Percentiles rank a stretch among this genome's conserved stretches.
Conservation (phyloP, 2,329 filamentous ascomycete genomes). For the Colletotrichum simmondsii region DNA sequence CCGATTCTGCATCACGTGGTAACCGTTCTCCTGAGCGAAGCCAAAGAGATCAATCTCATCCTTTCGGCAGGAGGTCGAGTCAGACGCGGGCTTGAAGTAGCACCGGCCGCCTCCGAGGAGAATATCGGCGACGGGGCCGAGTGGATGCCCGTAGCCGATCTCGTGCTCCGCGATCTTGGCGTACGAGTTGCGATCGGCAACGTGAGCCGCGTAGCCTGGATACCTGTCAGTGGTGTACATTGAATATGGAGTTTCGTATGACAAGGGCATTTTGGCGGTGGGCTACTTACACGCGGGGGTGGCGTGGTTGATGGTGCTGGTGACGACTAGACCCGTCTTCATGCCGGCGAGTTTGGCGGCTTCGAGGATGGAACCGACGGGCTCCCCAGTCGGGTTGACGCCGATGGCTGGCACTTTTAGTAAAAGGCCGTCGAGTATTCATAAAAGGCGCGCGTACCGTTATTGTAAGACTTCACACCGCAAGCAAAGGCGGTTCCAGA, state of each 20-base stretch:
- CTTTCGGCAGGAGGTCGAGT: slow-evolving; percentile 47
- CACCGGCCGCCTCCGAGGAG: slow-evolving; percentile 53
- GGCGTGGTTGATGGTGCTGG: slow-evolving; percentile 50
- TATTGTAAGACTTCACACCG: slow-evolving; percentile 51
- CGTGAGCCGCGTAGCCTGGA: slow-evolving; percentile 46
- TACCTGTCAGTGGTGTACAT: neutral
- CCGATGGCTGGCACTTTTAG: no score
- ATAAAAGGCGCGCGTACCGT: slow-evolving; percentile 22
- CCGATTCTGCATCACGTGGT: slow-evolving; percentile 48
- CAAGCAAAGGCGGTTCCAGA: slow-evolving; percentile 51
- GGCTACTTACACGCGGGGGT: slow-evolving; percentile 41
- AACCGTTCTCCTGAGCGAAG: slow-evolving; percentile 46
- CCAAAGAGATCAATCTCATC: slow-evolving; percentile 49
- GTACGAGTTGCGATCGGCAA: slow-evolving; percentile 45
- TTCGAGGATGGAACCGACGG: slow-evolving; percentile 51
- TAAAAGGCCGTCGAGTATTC: no score
- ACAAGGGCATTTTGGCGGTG: neutral
- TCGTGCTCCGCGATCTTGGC: slow-evolving; percentile 50
- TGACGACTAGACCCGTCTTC: slow-evolving; percentile 54
- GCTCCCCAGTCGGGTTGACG: slow-evolving; percentile 44
- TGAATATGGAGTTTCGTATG: neutral
- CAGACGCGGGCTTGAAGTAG: slow-evolving; percentile 51
- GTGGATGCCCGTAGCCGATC: slow-evolving; percentile 49
- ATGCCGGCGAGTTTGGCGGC: slow-evolving; percentile 51
- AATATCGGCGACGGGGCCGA: slow-evolving; percentile 50